phyloP scores from a whole-genome alignment of 345 rosid species.

The Salix brachista region DNA sequence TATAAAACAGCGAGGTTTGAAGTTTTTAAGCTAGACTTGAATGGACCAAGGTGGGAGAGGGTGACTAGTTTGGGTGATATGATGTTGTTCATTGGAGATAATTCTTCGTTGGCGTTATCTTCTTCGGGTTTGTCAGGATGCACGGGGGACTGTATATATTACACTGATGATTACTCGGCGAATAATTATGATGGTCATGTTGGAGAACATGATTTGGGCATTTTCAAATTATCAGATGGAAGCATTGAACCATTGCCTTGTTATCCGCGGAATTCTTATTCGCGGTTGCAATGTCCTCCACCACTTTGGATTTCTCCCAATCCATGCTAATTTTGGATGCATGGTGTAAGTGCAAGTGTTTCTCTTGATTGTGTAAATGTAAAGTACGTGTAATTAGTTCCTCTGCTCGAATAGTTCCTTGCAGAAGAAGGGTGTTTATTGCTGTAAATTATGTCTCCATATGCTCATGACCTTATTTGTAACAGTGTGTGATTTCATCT shows the following conservation, averaged over 20 bases:
- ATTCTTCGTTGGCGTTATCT: conserved; percentile 40
- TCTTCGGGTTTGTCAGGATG: conserved; percentile 50
- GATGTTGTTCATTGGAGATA: conserved; percentile 45
- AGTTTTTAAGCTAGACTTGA: conserved; percentile 37
- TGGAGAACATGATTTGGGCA: conserved; percentile 49
- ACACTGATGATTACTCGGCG: conserved; percentile 49
- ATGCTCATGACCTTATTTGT: too few relatives aligned
- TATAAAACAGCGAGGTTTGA: conserved; percentile 41
- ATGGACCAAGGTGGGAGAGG: conserved; percentile 33
- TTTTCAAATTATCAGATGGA: conserved; percentile 38
- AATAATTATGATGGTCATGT: conserved; percentile 29
- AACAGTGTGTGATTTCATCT: too few relatives aligned
- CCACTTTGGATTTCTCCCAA: conserved; percentile 55
- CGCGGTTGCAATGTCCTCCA: conserved; percentile 29
- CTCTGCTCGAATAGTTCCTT: not conserved
- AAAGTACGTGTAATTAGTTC: not conserved
- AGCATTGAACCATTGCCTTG: conserved; percentile 48
- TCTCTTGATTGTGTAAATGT: not conserved
- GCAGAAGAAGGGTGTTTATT: not conserved
- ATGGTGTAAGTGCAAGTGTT: not conserved
- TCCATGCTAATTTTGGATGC: conserved; percentile 28
- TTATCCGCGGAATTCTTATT: conserved; percentile 14
- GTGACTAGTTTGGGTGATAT: conserved; percentile 35
- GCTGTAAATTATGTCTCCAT: not conserved
- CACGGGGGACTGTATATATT: conserved; percentile 42